Conservation (phyloP, 2,329 filamentous ascomycete genomes). For the Aureobasidium sp. region DNA sequence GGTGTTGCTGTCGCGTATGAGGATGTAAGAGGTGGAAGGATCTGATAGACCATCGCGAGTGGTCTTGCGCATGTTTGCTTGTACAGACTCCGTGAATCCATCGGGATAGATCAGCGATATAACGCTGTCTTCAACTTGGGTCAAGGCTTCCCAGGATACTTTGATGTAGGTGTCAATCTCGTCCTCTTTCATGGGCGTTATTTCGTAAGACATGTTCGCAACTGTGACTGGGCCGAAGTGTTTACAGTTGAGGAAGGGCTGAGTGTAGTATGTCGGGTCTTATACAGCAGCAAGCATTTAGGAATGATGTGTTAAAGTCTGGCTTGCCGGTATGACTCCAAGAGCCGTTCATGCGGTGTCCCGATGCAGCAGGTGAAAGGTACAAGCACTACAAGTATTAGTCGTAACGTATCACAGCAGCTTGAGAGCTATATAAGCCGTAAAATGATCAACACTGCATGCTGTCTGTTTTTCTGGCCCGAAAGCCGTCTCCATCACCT, state of each 20-base stretch:
- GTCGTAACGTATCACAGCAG: too few species aligned
- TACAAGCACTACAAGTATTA: too few species aligned
- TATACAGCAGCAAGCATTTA: too few species aligned
- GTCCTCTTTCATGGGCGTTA: slow-evolving; percentile 3
- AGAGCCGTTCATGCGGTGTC: background rate
- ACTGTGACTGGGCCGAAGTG: background rate
- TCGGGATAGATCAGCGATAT: slow-evolving; percentile 13
- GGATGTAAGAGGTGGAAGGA: slow-evolving; percentile 3
- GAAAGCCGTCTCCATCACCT: background rate
- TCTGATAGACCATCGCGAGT: background rate
- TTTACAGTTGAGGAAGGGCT: too few species aligned
- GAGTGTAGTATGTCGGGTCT: too few species aligned
- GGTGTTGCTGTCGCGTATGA: slow-evolving; percentile 11
- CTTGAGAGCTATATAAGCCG: too few species aligned
- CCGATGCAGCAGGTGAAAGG: background rate
- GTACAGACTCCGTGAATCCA: slow-evolving; percentile 6
- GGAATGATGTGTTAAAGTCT: too few species aligned
- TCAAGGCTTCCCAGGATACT: slow-evolving; percentile 12
- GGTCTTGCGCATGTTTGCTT: background rate
- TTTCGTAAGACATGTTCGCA: background rate
- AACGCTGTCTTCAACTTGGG: too few species aligned
- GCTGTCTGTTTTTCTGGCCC: too few species aligned
- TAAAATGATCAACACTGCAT: too few species aligned
- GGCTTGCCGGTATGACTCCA: too few species aligned
- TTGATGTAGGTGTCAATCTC: slow-evolving; percentile 13